These are phyloP conservation scores for Ministeria vibrans DNA, from an alignment of 78 protist species.

Conservation along the genomic window DNA sequence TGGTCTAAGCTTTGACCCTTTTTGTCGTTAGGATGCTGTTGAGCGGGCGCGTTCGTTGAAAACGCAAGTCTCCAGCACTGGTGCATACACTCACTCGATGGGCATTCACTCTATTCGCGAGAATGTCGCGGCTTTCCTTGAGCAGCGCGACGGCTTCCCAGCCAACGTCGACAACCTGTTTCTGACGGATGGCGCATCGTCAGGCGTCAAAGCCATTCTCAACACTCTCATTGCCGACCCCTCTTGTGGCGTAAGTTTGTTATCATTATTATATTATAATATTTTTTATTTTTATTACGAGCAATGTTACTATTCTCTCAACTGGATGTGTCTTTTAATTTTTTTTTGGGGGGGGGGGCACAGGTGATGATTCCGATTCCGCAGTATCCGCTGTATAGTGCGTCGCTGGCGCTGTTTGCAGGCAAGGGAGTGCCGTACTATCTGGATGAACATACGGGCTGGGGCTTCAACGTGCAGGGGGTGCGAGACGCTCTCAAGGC, in stretches of 20 bases:
- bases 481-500: slow-evolving; percentile 27
- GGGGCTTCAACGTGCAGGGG: slow-evolving; percentile 46
- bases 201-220: slow-evolving; percentile 60
- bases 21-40: slow-evolving; percentile 84
- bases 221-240: slow-evolving; percentile 43
- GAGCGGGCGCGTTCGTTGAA: slow-evolving; percentile 1
- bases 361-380: slow-evolving; percentile 95
- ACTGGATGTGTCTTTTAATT: neutral
- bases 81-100: slow-evolving; percentile 89
- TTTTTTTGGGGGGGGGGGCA: neutral
- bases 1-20: too few species aligned
- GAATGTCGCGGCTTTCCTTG: slow-evolving; percentile 83
- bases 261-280: neutral
- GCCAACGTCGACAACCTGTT: slow-evolving; percentile 70
- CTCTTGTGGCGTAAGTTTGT: slow-evolving; percentile 43
- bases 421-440: slow-evolving; percentile 80
- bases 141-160: slow-evolving; percentile 61
- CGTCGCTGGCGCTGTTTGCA: slow-evolving; percentile 77
- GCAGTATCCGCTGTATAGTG: slow-evolving; percentile 99
- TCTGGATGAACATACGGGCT: slow-evolving; percentile 63
- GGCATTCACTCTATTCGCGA: slow-evolving; percentile 72
- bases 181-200: slow-evolving; percentile 95
- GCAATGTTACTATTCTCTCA: neutral
- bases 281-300: neutral
- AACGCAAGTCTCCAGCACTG: slow-evolving; percentile 30